Conservation (phyloP, 768 basidiomycete genomes). For the Lactarius sanguifluus region DNA sequence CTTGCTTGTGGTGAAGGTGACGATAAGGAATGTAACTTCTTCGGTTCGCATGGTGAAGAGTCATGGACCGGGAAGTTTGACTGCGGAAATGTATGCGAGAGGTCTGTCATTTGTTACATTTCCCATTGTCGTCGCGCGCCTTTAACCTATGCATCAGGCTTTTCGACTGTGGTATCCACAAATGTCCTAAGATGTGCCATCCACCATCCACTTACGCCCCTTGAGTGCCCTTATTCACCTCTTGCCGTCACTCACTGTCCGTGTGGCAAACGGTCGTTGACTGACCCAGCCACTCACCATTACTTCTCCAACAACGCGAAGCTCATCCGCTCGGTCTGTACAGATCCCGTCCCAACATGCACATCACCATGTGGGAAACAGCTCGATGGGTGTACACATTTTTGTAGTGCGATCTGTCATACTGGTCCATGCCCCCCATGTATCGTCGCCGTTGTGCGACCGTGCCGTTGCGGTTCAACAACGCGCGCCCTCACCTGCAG, state of each 20-base stretch:
- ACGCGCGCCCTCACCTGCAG: constrained; percentile 56
- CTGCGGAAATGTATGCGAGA: constrained; percentile 62
- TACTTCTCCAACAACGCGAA: constrained; percentile 44
- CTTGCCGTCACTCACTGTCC: constrained; percentile 69
- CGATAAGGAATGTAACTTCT: constrained; percentile 41
- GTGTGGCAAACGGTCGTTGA: constrained; percentile 67
- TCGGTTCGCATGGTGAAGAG: constrained; percentile 40
- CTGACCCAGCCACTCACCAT: constrained; percentile 36
- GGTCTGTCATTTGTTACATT: constrained; percentile 39
- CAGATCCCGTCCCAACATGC: constrained; percentile 82
- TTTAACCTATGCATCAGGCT: constrained; percentile 39
- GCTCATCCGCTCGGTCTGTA: constrained; percentile 48
- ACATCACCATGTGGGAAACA: constrained; percentile 61
- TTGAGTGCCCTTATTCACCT: constrained; percentile 75
- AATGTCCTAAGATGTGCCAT: constrained; percentile 75
- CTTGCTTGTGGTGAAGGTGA: constrained; percentile 69
- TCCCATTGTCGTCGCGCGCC: constrained; percentile 5
- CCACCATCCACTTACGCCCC: constrained; percentile 59
- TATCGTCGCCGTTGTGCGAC: constrained; percentile 59
- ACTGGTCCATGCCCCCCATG: constrained; percentile 81
- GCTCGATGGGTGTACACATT: constrained; percentile 67
- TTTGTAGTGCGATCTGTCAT: constrained; percentile 72
- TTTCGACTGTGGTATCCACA: constrained; percentile 78
- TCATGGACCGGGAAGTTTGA: constrained; percentile 65
- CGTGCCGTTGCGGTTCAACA: constrained; percentile 85